Base-by-base conservation (phyloP, 805 yeast genomes). In the Ogataea populi-albae region DNA sequence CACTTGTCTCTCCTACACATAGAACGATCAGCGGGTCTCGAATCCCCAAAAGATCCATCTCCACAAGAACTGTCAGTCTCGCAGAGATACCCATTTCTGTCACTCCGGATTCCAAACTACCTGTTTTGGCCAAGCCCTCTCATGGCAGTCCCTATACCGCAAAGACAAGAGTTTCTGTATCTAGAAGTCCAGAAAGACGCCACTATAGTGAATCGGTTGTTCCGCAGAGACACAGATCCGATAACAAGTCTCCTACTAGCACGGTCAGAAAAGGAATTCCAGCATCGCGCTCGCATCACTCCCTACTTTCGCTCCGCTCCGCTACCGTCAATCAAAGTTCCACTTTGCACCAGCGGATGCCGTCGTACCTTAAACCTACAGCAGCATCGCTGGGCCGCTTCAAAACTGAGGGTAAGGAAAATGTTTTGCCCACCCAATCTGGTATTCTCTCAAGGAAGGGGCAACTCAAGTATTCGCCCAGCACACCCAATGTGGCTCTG, bases 1-100 rank as follows among this genome's bases (percentile, higher is more conserved):
- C n/a, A n/a, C n/a, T n/a, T n/a, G n/a, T n/a, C n/a, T n/a, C n/a
- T n/a, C n/a, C n/a, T n/a, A n/a, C n/a, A n/a, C n/a, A n/a, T n/a
- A n/a, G n/a, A n/a, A n/a, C n/a, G n/a, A n/a, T n/a, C n/a, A n/a
- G n/a, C n/a, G n/a, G n/a, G n/a, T 27, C 30, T 6, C 38, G 43
- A 22, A 54, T 54, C 11, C 59, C 59, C 4, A 49, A 40, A 6
- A 31, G 49, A 17, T 50, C 56, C 3, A 48, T 50, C 2, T 47
- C 51, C 20, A 38, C 41, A 6, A 40, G 34, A 16, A 38, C 43
- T 11, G 26, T 46, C 17, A 36, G 35, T 18, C 22, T 36, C 24
- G 14, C 37, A 20, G 38, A 38, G 35, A 16, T 32, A 9, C 35
- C 42, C 16, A 14, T 31, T 21, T 17, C 38, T 14, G 18, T 28